Conservation (phyloP, 1,284 basidiomycete genomes). For the Inonotus obliquus region DNA sequence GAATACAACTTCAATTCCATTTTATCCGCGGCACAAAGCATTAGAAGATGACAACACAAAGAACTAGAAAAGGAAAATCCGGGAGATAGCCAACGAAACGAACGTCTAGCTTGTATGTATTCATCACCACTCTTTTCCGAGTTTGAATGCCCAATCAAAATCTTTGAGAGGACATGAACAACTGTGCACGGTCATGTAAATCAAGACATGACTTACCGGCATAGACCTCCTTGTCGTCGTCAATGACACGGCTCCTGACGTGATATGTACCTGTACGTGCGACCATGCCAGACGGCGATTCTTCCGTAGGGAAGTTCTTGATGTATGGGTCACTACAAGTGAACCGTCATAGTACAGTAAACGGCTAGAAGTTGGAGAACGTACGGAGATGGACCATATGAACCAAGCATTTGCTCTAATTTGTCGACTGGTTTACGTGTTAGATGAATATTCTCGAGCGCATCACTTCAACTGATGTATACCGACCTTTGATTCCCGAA, state of each 20-base stretch:
- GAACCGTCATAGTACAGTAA: neutral
- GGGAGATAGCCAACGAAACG: neutral
- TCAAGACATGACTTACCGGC: slow-evolving; percentile 48
- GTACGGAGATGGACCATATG: slow-evolving; percentile 64
- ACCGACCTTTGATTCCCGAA: slow-evolving; percentile 58
- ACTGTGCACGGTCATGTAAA: slow-evolving; percentile 5
- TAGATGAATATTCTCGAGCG: slow-evolving; percentile 8
- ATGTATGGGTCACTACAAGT: slow-evolving; percentile 46
- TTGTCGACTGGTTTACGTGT: slow-evolving; percentile 64
- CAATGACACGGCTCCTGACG: slow-evolving; percentile 76
- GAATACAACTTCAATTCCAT: slow-evolving; percentile 11
- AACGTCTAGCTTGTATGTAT: neutral
- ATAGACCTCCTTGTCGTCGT: slow-evolving; percentile 76
- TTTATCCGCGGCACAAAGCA: slow-evolving; percentile 2
- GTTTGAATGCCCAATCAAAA: slow-evolving; percentile 79
- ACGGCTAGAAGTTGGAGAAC: neutral
- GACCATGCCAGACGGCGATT: slow-evolving; percentile 77
- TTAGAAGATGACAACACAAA: slow-evolving; percentile 11
- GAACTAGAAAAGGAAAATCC: neutral
- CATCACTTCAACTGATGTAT: slow-evolving; percentile 2
- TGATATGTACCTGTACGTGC: slow-evolving; percentile 74
- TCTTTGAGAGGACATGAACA: slow-evolving; percentile 40
- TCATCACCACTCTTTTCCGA: slow-evolving; percentile 74
- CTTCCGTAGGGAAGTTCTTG: slow-evolving; percentile 74
- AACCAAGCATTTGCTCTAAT: slow-evolving; percentile 87